Percentiles rank a stretch among this genome's conserved stretches.
Evolutionary conservation across 441 rosid species (phyloP).

Genomic region (Breynia disticha): DNA sequence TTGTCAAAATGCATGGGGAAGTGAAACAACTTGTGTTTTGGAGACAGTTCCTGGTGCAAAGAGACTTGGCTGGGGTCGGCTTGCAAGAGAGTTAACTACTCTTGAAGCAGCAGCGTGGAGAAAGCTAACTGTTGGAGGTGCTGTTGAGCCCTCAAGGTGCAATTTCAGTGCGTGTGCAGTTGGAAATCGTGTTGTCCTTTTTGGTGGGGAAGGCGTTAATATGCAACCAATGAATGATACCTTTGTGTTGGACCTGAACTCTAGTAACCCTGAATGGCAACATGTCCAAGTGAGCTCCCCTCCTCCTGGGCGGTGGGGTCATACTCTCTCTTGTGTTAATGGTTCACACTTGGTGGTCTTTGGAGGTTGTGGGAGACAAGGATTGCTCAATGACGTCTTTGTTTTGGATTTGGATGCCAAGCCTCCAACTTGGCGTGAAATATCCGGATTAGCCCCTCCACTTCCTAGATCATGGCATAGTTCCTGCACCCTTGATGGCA

Average conservation of each 20-base stretch:
- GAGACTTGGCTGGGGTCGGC: constrained; percentile 78
- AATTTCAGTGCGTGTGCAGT: constrained; percentile 95
- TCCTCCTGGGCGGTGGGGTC: constrained; percentile 99
- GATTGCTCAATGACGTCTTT: constrained; percentile 83
- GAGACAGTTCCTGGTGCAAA: constrained; percentile 89
- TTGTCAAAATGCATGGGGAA: constrained; percentile 95
- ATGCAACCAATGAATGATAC: constrained; percentile 99
- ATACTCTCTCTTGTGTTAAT: constrained; percentile 79
- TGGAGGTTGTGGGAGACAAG: constrained; percentile 94
- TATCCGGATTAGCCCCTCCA: constrained; percentile 84
- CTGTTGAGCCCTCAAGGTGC: constrained; percentile 94
- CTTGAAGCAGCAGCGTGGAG: constrained; percentile 96
- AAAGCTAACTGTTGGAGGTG: constrained; percentile 85
- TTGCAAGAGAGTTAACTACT: constrained; percentile 87
- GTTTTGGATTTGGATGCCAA: constrained; percentile 84
- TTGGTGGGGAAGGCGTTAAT: constrained; percentile 92
- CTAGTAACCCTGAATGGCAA: constrained; percentile 81
- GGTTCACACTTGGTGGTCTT: constrained; percentile 87
- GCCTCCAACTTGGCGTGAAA: constrained; percentile 89
- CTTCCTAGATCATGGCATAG: constrained; percentile 99
- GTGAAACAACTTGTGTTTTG: constrained; percentile 69
- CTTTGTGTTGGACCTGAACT: constrained; percentile 77
- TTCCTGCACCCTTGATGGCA: constrained; percentile 95
- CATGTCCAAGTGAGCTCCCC: constrained; percentile 89
- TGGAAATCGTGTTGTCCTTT: constrained; percentile 88